Conservation (phyloP, 2,329 filamentous ascomycete species). For the Mollisia scopiformis region DNA sequence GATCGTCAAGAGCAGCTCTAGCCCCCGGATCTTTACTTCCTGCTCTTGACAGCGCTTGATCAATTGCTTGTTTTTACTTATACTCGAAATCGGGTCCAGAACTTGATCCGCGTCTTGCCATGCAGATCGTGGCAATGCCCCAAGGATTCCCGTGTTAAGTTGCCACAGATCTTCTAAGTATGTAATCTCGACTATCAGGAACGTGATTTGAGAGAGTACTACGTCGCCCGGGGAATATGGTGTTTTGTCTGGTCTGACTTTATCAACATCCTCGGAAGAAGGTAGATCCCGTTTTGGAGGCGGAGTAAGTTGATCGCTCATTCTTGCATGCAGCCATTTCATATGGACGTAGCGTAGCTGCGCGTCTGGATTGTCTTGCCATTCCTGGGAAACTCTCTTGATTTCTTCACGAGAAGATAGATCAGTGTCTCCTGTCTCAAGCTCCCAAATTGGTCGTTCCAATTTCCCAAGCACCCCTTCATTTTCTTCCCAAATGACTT, state of each 20-base stretch:
- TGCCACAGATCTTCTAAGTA: neutral
- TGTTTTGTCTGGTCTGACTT: neutral
- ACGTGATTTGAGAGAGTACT: neutral
- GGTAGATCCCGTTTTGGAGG: neutral
- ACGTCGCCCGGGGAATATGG: neutral
- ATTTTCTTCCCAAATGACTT: too few relatives aligned
- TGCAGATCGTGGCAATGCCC: too few relatives aligned
- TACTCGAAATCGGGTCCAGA: neutral
- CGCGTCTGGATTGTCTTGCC: too few relatives aligned
- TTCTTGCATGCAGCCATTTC: neutral
- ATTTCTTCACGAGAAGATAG: too few relatives aligned
- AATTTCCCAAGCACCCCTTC: too few relatives aligned
- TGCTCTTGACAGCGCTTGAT: neutral
- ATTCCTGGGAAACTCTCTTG: too few relatives aligned
- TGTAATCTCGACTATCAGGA: neutral
- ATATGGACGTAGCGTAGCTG: neutral
- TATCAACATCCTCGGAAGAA: neutral
- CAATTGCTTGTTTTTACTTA: neutral
- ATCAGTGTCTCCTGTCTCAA: too few relatives aligned
- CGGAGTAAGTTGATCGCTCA: neutral
- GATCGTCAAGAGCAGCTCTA: too few relatives aligned
- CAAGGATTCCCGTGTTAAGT: too few relatives aligned
- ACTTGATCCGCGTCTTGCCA: too few relatives aligned
- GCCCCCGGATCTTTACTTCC: too few relatives aligned
- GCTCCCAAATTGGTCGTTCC: too few relatives aligned